Base-by-base conservation (phyloP, 345 rosid genomes). In the Arabis alpina region DNA sequence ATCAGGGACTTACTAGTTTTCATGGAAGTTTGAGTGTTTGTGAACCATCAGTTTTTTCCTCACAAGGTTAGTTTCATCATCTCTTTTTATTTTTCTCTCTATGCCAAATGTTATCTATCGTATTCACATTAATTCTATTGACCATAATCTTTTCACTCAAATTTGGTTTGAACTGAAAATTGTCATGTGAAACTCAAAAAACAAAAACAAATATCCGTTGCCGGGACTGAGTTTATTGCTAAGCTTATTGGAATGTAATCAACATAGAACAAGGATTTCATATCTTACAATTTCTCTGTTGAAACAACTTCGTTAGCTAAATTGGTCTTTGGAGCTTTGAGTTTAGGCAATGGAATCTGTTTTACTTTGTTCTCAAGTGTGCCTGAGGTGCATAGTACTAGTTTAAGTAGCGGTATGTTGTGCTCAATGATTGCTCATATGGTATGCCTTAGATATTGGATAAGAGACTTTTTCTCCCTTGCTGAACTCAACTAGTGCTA, bases 21-120 rank as follows among this genome's bases (percentile, higher is more conserved):
- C 52, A 11, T 66, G 51, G 52, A 44, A 34, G 16, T 66, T 54
- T 54, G 53, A 43, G 62, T 27, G 28, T 15, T 66, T 19, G 39
- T 54, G 71, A 66, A 25, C 6, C 40, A 41, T 14, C 51, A 9
- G 8, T 30, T 24, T 36, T 25, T 7, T 27, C 40, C 4, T 27
- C 41, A 10, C 52, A 2, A 53, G 27, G 64, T 68, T 53, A 0
- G 56, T 68, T 44, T 56, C 37, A 14, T 1, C 6, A 19, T 43
- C 14, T 28, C 45, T 32, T 64, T 24, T 54, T 54, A 54, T 4
- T 27, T 39, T 51, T 51, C 24, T 65, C 41, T 48, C 7, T 34
- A 34, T 36, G 13, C 47, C 3, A 28, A 40, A 41, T 66, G 15
- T 25, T 40, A 10, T 42, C 60, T 28, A 3, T 66, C 16, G 50